phyloP scores from a whole-genome alignment of 1,284 basidiomycete genomes.

The Cryptococcus sp. region DNA sequence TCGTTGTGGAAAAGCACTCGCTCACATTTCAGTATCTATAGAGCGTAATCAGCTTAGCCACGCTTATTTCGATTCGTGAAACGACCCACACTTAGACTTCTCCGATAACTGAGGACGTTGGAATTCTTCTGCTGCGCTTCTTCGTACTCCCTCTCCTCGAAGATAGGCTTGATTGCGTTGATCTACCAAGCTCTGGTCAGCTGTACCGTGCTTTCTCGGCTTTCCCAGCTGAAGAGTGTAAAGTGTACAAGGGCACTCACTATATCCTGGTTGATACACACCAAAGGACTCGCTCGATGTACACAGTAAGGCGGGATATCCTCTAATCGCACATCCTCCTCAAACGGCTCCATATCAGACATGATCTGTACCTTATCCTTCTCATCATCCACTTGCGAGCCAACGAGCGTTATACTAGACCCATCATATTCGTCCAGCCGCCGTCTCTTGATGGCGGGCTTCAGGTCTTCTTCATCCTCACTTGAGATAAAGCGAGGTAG shows the following conservation, averaged over 20 bases:
- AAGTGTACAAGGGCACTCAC: slow-evolving; percentile 26
- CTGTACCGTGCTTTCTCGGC: neutral
- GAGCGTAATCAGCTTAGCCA: too few relatives aligned
- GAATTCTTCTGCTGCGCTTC: slow-evolving; percentile 49
- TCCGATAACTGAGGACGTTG: slow-evolving; percentile 50
- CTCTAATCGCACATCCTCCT: slow-evolving; percentile 32
- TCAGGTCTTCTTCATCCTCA: slow-evolving; percentile 9
- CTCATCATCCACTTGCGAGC: neutral
- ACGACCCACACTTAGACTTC: slow-evolving; percentile 49
- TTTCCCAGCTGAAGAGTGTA: neutral
- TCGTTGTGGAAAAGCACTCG: too few relatives aligned
- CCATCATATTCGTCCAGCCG: slow-evolving; percentile 4
- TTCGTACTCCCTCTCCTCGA: slow-evolving; percentile 49
- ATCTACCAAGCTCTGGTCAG: slow-evolving; percentile 30
- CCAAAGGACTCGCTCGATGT: slow-evolving; percentile 41
- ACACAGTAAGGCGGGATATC: slow-evolving; percentile 44
- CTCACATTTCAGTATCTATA: slow-evolving; percentile 44
- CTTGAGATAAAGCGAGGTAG: slow-evolving; percentile 3
- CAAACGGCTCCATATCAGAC: slow-evolving; percentile 35
- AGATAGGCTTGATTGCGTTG: slow-evolving; percentile 52
- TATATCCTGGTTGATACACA: slow-evolving; percentile 52
- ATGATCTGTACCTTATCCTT: slow-evolving; percentile 5
- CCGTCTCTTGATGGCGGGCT: slow-evolving; percentile 6
- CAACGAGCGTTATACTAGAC: neutral
- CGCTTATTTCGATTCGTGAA: neutral